A percentile compares a stretch with the other conserved stretches of the same genome.
Evolutionary conservation across 345 rosid genomes (phyloP).

Genomic region (Aethionema arabicum): DNA sequence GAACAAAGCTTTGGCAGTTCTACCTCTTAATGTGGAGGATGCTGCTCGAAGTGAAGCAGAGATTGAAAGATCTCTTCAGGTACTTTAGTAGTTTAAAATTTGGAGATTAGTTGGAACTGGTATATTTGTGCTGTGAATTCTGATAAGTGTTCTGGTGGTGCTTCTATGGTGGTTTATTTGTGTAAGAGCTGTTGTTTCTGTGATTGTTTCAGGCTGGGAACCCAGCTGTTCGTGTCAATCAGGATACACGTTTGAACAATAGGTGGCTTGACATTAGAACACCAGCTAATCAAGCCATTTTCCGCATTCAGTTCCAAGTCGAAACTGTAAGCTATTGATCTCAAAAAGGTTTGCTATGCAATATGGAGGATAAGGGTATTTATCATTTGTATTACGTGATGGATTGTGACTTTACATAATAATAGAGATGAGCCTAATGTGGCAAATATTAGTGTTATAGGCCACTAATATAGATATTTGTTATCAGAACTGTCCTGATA

Average conservation of each 20-base stretch:
- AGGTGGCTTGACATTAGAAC: conserved; percentile 79
- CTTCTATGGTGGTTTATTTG: conserved; percentile 1
- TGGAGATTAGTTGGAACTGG: not conserved
- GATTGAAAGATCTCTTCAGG: conserved; percentile 67
- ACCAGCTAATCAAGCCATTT: conserved; percentile 80
- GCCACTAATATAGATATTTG: not conserved
- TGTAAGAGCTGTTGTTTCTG: conserved; percentile 16
- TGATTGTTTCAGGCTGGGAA: conserved; percentile 51
- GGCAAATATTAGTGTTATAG: not conserved
- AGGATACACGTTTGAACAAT: conserved; percentile 74
- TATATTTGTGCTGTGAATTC: not conserved
- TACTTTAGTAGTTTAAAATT: conserved; percentile 5
- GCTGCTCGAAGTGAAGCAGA: conserved; percentile 78
- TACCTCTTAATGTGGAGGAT: conserved; percentile 80
- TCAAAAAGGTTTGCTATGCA: not conserved
- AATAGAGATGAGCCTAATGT: not conserved
- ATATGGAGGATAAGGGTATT: not conserved
- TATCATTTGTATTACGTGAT: not conserved
- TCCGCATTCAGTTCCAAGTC: conserved; percentile 55
- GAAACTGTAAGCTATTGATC: conserved; percentile 12
- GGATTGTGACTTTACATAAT: not conserved
- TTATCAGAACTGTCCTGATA: not conserved
- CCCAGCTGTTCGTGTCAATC: conserved; percentile 68
- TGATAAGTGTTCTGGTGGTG: not conserved
- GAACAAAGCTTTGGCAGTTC: conserved; percentile 50